A percentile compares a stretch with the other conserved stretches of the same genome.
Evolutionary conservation across 176 grass and related monocot genomes (phyloP).

Genomic region (Oryza meridionalis): DNA sequence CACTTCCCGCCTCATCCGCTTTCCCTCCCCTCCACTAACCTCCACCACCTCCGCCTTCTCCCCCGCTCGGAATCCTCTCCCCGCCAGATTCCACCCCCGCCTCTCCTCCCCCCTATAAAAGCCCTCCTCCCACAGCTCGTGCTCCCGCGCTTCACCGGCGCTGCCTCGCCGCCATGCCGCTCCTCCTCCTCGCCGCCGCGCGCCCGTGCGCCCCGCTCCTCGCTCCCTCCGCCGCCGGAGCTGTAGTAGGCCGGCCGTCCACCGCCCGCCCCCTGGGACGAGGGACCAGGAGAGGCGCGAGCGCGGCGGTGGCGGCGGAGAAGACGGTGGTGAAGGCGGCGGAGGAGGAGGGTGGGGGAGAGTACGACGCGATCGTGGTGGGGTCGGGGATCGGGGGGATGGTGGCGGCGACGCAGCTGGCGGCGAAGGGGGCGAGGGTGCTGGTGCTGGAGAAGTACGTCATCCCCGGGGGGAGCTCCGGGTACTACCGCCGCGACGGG

Average conservation of each 20-base stretch:
- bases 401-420: constrained; percentile 85
- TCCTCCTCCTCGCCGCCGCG: constrained; percentile 3
- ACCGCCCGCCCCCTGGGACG: background rate
- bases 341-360: background rate
- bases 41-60: constrained; percentile 3
- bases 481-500: constrained; percentile 76
- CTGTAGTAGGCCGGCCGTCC: background rate
- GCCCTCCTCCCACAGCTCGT: background rate
- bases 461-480: constrained; percentile 90
- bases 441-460: constrained; percentile 95
- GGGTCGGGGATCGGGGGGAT: constrained; percentile 90
- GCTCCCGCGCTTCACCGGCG: background rate
- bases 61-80: constrained; percentile 39
- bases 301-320: constrained; percentile 34
- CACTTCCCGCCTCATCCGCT: background rate
- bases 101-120: background rate
- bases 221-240: background rate
- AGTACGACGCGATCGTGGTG: constrained; percentile 80
- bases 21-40: constrained; percentile 17
- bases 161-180: constrained; percentile 12
- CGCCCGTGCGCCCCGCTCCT: background rate
- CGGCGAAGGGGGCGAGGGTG: constrained; percentile 77
- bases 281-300: background rate
- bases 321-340: background rate
- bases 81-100: constrained; percentile 28